Evolutionary conservation across 208 protist species (phyloP), one percentile per base, ranked within the genome.

Genomic region (Trypanosomatidae sp.): DNA sequence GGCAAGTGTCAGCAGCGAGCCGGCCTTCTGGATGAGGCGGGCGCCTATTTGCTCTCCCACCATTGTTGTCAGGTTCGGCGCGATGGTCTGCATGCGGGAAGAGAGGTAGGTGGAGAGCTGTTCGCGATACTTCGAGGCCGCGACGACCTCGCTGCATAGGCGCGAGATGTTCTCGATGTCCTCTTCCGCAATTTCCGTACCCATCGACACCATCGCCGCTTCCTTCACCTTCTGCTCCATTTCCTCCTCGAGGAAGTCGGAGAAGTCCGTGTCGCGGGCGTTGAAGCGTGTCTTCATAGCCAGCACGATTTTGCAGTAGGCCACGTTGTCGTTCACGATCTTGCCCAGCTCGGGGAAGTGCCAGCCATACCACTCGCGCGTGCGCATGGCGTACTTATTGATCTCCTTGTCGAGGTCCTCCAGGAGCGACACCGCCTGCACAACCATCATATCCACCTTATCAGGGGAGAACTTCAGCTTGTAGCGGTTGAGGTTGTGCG

Each of bases 381-480:
- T 94, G 62, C 99, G 92, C 99, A 99, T 99, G 9, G 95, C 98
- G 84, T 99, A 99, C 74, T 98, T 99, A 89, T 99, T 99, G 62
- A 99, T 93, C 83, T 99, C 99, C 87, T 99, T 99, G 83, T 99
- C 98, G 10, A 99, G 80, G 74, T 99, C 99, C 80, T 99, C 99
- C 5, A 99, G 87, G 19, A 99, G 89, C 9, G 91, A 89, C 62
- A 99, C 99, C 36, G 99, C 99, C 89, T 99, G 99, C 64, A 99
- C 98, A 62, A 99, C 99, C 99, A 99, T 99, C 77, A 99, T 99
- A 77, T 99, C 99, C 69, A 99, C 98, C 94, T 99, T 99, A 80
- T 99, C 98, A 8, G 99, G 98, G 36, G 93, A 99, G 89, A 99
- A 99, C 90, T 99, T 99, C 52, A 99, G 89, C 87, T 99, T 99